A percentile compares a stretch with the other conserved stretches of the same genome.
These are phyloP conservation scores for Linum lewisii DNA, from an alignment of 345 rosid species.

Conservation along the genomic window DNA sequence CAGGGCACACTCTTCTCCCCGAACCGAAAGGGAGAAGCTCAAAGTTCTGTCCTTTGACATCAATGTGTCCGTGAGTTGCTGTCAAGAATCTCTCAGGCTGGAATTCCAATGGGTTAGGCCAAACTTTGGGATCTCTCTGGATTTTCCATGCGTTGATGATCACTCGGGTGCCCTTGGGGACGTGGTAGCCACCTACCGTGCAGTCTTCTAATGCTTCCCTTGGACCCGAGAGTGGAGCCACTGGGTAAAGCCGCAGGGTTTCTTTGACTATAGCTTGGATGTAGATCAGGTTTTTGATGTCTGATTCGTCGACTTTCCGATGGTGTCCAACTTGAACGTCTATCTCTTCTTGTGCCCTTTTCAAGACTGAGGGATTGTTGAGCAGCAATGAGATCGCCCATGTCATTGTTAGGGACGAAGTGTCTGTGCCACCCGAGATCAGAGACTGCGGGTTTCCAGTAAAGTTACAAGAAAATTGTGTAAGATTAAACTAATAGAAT, in stretches of 20 bases:
- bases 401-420: constrained; percentile 33
- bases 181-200: constrained; percentile 31
- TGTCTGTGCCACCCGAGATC: constrained; percentile 43
- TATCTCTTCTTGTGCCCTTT: constrained; percentile 43
- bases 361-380: constrained; percentile 30
- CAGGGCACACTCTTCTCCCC: constrained; percentile 1
- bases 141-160: constrained; percentile 45
- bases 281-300: constrained; percentile 34
- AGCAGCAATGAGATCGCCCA: constrained; percentile 55
- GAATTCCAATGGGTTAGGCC: constrained; percentile 10
- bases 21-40: constrained; percentile 7
- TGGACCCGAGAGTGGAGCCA: constrained; percentile 42
- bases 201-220: constrained; percentile 45
- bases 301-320: constrained; percentile 41
- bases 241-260: constrained; percentile 48
- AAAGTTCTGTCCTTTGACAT: constrained; percentile 13
- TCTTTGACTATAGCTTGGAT: constrained; percentile 59
- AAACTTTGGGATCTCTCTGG: constrained; percentile 17
- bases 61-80: constrained; percentile 11
- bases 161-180: constrained; percentile 38
- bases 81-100: constrained; percentile 17
- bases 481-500: background rate
- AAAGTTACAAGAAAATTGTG: background rate
- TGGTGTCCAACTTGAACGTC: constrained; percentile 36
- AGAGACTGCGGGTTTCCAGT: constrained; percentile 38